Conservation (phyloP, 305 asterid genomes). For the Striga hermonthica region DNA sequence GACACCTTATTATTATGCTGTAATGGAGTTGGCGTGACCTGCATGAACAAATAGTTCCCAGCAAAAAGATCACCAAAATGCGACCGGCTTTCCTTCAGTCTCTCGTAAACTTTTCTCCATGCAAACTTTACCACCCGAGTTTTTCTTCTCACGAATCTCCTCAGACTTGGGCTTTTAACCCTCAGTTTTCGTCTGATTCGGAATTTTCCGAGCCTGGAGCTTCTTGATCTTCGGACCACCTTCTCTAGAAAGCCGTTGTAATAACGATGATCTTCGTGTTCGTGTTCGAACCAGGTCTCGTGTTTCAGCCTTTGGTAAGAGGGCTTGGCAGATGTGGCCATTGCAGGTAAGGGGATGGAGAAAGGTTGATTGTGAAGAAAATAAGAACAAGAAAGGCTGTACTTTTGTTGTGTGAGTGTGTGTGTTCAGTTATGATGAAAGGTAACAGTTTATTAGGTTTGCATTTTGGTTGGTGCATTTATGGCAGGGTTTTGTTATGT, state of each 20-base stretch:
- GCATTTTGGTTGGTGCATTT: slow-evolving; percentile 42
- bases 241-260: slow-evolving; percentile 35
- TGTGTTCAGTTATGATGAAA: not conserved
- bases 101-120: slow-evolving; percentile 48
- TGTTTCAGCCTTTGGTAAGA: slow-evolving; percentile 52
- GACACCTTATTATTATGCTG: slow-evolving; percentile 24
- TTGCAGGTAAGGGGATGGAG: not conserved
- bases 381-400: slow-evolving; percentile 19
- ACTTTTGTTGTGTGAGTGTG: slow-evolving; percentile 20
- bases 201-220: slow-evolving; percentile 33
- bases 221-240: slow-evolving; percentile 40
- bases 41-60: slow-evolving; percentile 83
- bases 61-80: slow-evolving; percentile 82
- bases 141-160: slow-evolving; percentile 46
- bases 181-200: slow-evolving; percentile 45
- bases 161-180: slow-evolving; percentile 55
- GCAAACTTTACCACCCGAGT: slow-evolving; percentile 41
- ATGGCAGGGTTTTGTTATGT: slow-evolving; percentile 1
- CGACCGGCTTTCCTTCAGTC: slow-evolving; percentile 67
- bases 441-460: slow-evolving; percentile 43
- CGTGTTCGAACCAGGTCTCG: slow-evolving; percentile 45
- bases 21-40: slow-evolving; percentile 71
- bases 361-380: not conserved
- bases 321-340: slow-evolving; percentile 36
- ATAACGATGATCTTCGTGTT: slow-evolving; percentile 10